A percentile compares a stretch with the other conserved stretches of the same genome.
phyloP scores from a whole-genome alignment of 148 eudicot species.

The Beta vulgaris region DNA sequence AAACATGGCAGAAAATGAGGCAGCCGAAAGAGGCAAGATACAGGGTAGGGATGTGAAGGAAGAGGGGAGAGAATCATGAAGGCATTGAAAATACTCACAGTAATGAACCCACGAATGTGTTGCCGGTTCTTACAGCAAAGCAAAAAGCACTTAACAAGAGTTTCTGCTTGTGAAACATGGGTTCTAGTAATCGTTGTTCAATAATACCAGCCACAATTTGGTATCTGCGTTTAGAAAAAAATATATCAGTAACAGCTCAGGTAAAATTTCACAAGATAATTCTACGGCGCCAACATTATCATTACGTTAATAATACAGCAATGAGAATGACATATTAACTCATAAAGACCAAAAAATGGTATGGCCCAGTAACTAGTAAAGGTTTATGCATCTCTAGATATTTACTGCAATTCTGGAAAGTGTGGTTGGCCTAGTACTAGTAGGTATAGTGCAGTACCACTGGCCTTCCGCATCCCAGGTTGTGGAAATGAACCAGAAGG shows the following conservation, averaged over 20 bases:
- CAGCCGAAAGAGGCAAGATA: background rate
- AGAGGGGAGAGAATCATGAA: background rate
- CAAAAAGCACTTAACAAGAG: slow-evolving; percentile 70
- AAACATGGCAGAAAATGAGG: background rate
- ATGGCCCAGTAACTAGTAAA: too few species aligned
- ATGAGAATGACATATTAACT: background rate
- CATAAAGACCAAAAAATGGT: too few species aligned
- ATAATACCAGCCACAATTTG: slow-evolving; percentile 79
- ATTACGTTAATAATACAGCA: background rate
- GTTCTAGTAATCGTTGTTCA: slow-evolving; percentile 85
- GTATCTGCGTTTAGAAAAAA: slow-evolving; percentile 46
- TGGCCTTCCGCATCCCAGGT: background rate
- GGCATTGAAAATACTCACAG: slow-evolving; percentile 46
- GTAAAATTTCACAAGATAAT: slow-evolving; percentile 1
- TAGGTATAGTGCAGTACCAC: background rate
- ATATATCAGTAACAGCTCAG: background rate
- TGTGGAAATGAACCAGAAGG: background rate
- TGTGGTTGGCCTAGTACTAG: background rate
- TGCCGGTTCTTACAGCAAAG: slow-evolving; percentile 88
- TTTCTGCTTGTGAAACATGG: slow-evolving; percentile 77
- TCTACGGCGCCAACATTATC: background rate
- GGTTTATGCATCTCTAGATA: background rate
- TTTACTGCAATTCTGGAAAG: background rate
- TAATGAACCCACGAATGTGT: slow-evolving; percentile 91
- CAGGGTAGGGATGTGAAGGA: background rate